Percentiles rank a stretch among this genome's conserved stretches.
Evolutionary conservation across 352 stramenopile genomes (phyloP).

Genomic region (Pythium phragmiticola): DNA sequence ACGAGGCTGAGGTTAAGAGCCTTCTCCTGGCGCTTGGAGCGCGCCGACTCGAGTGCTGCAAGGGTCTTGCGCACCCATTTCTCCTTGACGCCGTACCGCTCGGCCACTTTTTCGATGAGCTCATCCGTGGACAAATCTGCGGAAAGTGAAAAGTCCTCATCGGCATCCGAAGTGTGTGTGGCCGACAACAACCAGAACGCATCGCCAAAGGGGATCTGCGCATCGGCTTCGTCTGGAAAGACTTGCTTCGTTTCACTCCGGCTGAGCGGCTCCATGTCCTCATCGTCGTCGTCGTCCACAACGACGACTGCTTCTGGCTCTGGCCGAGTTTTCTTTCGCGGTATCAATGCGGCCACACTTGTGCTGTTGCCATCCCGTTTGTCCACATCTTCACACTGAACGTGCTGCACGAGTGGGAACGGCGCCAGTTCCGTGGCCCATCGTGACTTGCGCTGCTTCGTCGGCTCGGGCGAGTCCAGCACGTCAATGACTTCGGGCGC

Average conservation of each 20-base stretch:
- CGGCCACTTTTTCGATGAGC: slow-evolving; percentile 54
- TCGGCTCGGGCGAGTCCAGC: slow-evolving; percentile 23
- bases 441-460: slow-evolving; percentile 20
- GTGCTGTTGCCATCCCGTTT: background rate
- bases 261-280: slow-evolving; percentile 9
- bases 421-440: slow-evolving; percentile 41
- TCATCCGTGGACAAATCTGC: slow-evolving; percentile 28
- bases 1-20: slow-evolving; percentile 61
- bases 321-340: background rate
- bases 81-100: slow-evolving; percentile 48
- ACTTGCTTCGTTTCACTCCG: background rate
- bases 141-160: slow-evolving; percentile 10
- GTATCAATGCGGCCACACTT: background rate
- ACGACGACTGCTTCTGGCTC: slow-evolving; percentile 26
- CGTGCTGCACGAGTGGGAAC: slow-evolving; percentile 54
- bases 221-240: slow-evolving; percentile 33
- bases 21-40: slow-evolving; percentile 43
- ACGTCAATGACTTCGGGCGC: slow-evolving; percentile 36
- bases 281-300: slow-evolving; percentile 37
- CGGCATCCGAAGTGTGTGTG: background rate
- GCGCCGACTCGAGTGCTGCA: slow-evolving; percentile 40
- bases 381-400: background rate
- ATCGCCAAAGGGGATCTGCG: slow-evolving; percentile 47
- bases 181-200: slow-evolving; percentile 60
- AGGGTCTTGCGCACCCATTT: slow-evolving; percentile 58